Conservation (phyloP, 768 basidiomycete genomes). For the Tricholoma matsutake region DNA sequence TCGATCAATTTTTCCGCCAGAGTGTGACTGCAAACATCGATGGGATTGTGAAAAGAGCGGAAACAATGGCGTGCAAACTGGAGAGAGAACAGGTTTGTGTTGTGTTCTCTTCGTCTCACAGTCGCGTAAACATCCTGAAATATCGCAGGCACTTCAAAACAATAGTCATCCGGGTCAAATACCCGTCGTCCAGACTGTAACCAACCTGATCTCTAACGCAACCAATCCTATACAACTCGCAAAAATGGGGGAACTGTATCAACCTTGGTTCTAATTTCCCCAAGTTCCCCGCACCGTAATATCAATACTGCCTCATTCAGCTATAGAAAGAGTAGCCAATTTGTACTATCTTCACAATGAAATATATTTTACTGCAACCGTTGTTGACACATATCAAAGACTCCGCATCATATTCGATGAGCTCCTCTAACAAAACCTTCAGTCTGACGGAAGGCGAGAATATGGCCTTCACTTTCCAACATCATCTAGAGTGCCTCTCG, state of each 20-base stretch:
- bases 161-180: conserved; percentile 36
- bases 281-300: conserved; percentile 6
- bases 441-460: conserved; percentile 70
- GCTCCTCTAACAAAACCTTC: conserved; percentile 61
- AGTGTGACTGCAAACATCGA: conserved; percentile 57
- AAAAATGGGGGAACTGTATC: conserved; percentile 81
- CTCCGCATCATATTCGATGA: conserved; percentile 25
- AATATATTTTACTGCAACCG: background rate
- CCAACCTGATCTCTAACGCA: conserved; percentile 78
- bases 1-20: conserved; percentile 57
- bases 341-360: conserved; percentile 2
- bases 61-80: conserved; percentile 80
- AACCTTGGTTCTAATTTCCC: conserved; percentile 73
- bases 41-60: conserved; percentile 73
- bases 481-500: conserved; percentile 54
- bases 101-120: background rate
- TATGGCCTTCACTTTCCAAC: conserved; percentile 65
- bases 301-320: conserved; percentile 5
- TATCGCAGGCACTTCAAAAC: conserved; percentile 29
- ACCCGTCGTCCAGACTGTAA: conserved; percentile 78
- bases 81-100: conserved; percentile 75
- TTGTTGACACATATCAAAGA: background rate
- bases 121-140: conserved; percentile 18
- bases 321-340: background rate
- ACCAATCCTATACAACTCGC: conserved; percentile 84